A percentile compares a stretch with the other conserved stretches of the same genome.
phyloP scores from a whole-genome alignment of 2,329 filamentous ascomycete genomes.

The Tolypocladium endophyticum region DNA sequence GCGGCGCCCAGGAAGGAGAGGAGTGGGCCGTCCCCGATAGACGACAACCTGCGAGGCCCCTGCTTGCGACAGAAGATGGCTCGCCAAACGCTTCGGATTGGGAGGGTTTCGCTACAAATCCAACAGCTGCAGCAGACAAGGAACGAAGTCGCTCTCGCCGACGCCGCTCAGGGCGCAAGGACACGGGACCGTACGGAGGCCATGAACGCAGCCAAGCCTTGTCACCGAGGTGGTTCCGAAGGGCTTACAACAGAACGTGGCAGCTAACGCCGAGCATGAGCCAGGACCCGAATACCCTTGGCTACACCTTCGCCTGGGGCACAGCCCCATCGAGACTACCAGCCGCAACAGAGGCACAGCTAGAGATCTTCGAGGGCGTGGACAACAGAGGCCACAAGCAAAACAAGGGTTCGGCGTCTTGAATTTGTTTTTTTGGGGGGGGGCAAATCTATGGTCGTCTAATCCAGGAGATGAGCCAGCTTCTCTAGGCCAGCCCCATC shows the following conservation, averaged over 20 bases:
- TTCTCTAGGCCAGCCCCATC: conserved; percentile 54
- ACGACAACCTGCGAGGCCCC: conserved; percentile 10
- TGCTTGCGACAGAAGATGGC: not conserved
- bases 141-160: conserved; percentile 18
- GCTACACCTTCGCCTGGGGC: conserved; percentile 37
- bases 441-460: not conserved
- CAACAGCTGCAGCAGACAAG: conserved; percentile 28
- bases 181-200: conserved; percentile 26
- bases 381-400: conserved; percentile 16
- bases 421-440: not conserved
- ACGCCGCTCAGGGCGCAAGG: conserved; percentile 23
- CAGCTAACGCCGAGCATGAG: conserved; percentile 31
- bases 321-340: conserved; percentile 13
- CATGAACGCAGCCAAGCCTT: conserved; percentile 19
- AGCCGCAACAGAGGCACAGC: conserved; percentile 20
- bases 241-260: conserved; percentile 38
- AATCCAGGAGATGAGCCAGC: conserved; percentile 38
- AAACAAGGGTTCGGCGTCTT: conserved; percentile 1
- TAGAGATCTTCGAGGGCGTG: conserved; percentile 38
- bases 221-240: conserved; percentile 31
- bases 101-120: conserved; percentile 27
- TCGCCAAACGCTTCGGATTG: conserved; percentile 25
- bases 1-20: conserved; percentile 23
- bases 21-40: conserved; percentile 27
- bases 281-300: conserved; percentile 16